Evolutionary conservation across 306 rosid species (phyloP).

Genomic region (Quercus bicolor): DNA sequence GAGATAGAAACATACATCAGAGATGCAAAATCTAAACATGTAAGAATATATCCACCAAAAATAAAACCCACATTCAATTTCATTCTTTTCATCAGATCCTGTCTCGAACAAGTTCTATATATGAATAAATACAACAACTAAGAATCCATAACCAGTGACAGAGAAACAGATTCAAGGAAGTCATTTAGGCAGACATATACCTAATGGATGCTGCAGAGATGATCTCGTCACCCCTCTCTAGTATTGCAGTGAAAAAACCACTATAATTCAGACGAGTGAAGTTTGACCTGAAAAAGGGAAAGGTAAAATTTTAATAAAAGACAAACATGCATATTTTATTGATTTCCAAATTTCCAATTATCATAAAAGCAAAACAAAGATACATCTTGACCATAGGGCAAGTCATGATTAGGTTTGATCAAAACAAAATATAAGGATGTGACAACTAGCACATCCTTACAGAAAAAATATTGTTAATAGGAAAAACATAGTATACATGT

Average conservation of each 20-base stretch:
- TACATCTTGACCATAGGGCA: neutral
- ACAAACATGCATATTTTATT: neutral
- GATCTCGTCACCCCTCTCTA: constrained; percentile 85
- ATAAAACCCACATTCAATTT: neutral
- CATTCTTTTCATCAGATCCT: neutral
- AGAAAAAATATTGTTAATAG: neutral
- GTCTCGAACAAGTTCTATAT: neutral
- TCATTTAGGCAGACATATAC: constrained; percentile 35
- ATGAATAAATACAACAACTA: neutral
- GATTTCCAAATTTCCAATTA: neutral
- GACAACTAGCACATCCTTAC: neutral
- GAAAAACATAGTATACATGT: neutral
- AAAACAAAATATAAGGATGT: neutral
- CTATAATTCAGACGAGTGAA: constrained; percentile 71
- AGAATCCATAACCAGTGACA: constrained; percentile 2
- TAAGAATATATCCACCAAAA: constrained; percentile 8
- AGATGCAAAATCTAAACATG: constrained; percentile 6
- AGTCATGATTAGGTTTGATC: neutral
- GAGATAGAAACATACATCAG: constrained; percentile 3
- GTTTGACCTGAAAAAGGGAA: constrained; percentile 67
- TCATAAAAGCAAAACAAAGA: neutral
- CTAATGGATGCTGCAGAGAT: constrained; percentile 71
- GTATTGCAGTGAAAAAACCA: constrained; percentile 81
- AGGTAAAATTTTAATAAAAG: neutral
- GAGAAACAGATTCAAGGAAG: neutral